Evolutionary conservation across 345 rosid genomes (phyloP), one percentile per base, ranked within the genome.

Genomic region (Kernera saxatilis): DNA sequence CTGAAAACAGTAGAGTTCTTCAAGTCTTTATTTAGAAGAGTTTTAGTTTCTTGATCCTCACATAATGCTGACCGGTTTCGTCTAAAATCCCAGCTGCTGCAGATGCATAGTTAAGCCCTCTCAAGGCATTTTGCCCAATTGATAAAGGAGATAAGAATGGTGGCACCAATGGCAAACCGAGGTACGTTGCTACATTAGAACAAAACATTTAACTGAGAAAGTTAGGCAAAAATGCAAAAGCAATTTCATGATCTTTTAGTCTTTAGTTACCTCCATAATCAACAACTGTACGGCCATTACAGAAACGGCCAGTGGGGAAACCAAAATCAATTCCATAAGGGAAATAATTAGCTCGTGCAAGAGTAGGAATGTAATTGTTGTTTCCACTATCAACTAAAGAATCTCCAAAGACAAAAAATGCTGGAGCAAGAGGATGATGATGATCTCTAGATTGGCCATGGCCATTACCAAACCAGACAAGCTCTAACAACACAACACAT

Each of bases 291-390:
- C 71, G 72, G 11, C 80, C 84, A 29, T 82, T 79, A 46, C 80
- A 75, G 77, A 78, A 79, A 33, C 81, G 76, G 5, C 77, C 78
- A 8, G 77, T 72, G 13, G 82, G 78, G 50, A 46, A 45, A 11
- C 82, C 84, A 23, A 78, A 78, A 69, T 82, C 84, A 32, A 82
- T 82, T n/a, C 84, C 84, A 59, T 76, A 62, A 7, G 85, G 80
- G 17, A 58, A 55, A 68, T 71, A 79, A 52, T 82, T 77, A 46
- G 82, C 80, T 32, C 50, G 22, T 43, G 85, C 77, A 0, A 77
- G 61, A 2, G 82, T 70, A 2, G 64, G 72, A 22, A 79, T 55
- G 76, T 71, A 82, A 51, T 82, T 79, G 72, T 74, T 79, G 77
- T 77, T 82, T 37, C 83, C 85, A 77, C 66, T 37, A 21, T 79